phyloP scores from a whole-genome alignment of 2,329 filamentous ascomycete genomes.

The Exophiala sideris region DNA sequence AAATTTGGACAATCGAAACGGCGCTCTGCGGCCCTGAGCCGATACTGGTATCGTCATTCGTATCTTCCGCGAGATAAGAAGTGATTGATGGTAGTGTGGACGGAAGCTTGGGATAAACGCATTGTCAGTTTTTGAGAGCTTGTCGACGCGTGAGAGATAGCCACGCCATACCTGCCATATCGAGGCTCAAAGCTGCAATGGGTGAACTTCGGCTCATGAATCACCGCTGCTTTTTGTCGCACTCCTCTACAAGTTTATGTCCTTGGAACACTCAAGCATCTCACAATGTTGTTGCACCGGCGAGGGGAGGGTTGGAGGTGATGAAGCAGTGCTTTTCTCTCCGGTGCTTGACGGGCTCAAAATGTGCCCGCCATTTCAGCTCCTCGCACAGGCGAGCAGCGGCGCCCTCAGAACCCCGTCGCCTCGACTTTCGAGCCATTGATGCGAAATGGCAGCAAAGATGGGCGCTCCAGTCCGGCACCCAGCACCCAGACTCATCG shows the following conservation, averaged over 20 bases:
- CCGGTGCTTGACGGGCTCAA: conserved; percentile 2
- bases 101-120: too few relatives aligned
- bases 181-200: too few relatives aligned
- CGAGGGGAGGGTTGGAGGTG: conserved; percentile 17
- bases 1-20: too few relatives aligned
- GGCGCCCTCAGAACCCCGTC: conserved; percentile 4
- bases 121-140: too few relatives aligned
- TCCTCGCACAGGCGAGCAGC: conserved; percentile 3
- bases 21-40: too few relatives aligned
- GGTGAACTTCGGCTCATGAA: too few relatives aligned
- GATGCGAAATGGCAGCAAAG: conserved; percentile 55
- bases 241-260: too few relatives aligned
- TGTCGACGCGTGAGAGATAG: too few relatives aligned
- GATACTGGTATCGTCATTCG: too few relatives aligned
- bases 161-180: too few relatives aligned
- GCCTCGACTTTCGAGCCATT: conserved; percentile 45
- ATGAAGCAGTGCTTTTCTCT: conserved; percentile 5
- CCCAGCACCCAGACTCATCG: conserved; percentile 10
- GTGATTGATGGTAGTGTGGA: too few relatives aligned
- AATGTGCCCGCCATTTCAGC: conserved; percentile 9
- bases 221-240: neutral
- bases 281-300: neutral
- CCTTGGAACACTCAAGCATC: neutral
- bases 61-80: too few relatives aligned
- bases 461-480: conserved; percentile 37